A percentile compares a stretch with the other conserved stretches of the same genome.
Conservation (phyloP, 805 yeast species). For the Kuraishia piskuri region DNA sequence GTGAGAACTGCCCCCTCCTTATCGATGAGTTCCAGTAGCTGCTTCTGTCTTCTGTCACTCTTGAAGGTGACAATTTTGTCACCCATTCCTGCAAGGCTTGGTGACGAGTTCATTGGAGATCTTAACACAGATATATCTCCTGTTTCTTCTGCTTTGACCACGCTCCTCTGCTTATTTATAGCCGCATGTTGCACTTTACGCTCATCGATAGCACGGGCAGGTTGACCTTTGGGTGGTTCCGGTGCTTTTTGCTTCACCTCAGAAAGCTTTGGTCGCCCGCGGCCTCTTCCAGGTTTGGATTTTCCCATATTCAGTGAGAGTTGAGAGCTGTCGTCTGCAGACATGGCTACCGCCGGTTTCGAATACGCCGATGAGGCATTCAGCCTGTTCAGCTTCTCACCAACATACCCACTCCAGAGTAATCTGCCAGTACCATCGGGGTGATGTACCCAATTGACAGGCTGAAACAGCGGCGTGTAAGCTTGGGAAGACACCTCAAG, state of each 20-base stretch:
- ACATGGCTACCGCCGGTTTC: not conserved
- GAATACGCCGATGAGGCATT: not conserved
- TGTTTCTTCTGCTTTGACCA: not conserved
- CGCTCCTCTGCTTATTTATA: not conserved
- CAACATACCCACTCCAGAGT: not conserved
- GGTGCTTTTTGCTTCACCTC: not conserved
- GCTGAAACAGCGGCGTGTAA: not conserved
- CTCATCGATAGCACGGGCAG: not conserved
- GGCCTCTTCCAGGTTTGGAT: not conserved
- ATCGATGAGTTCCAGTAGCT: slow-evolving; percentile 32
- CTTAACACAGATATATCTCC: not conserved
- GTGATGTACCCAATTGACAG: not conserved
- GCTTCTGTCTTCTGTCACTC: slow-evolving; percentile 20
- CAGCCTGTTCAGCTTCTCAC: not conserved
- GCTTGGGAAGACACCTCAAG: not conserved
- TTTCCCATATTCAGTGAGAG: not conserved
- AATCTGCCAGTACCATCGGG: not conserved
- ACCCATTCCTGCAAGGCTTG: not conserved
- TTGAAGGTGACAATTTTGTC: not conserved
- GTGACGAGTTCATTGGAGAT: not conserved
- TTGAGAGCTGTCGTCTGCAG: not conserved
- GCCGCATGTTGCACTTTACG: not conserved
- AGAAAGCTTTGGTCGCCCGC: not conserved
- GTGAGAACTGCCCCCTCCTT: slow-evolving; percentile 37
- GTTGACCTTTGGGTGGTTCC: not conserved